Evolutionary conservation across 345 rosid species (phyloP), one percentile per base, ranked within the genome.

Genomic region (Hypericum perforatum): DNA sequence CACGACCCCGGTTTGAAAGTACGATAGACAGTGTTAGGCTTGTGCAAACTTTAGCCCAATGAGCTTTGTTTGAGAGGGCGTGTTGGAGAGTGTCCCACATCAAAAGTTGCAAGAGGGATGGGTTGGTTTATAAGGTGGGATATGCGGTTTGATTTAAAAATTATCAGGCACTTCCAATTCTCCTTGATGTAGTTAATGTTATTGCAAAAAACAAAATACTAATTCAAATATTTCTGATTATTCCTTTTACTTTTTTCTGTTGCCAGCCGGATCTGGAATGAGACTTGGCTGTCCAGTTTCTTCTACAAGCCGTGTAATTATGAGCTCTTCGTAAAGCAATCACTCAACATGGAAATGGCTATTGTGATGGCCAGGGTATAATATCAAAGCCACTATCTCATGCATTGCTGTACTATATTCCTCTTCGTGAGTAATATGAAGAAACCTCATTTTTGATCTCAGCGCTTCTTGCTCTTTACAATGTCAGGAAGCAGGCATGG

Each of bases 311-410:
- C 97, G 11, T 92, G 97, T 67, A 92, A 88, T 66, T 78, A 88
- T 36, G 98, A 92, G 59, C 62, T 92, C 66, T 92, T 92, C 58
- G 98, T 92, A 74, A 92, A 92, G 75, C 98, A 92, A 70, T 81
- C 97, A 12, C 80, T 92, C 66, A 83, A 92, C 65, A 92, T 92
- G 98, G 98, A 92, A 78, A 92, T 92, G 94, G 94, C 91, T 40
- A 83, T 92, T 56, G 77, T 67, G 72, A 83, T 80, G 94, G 98
- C 95, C 68, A 77, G 86, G 95, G 98, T 92, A 85, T 60, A 72
- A 14, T 39, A 11, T 22, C 32, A 22, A 22, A 22, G 62, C 62
- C 74, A 56, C 58, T 16, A 65, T 64, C 45, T 64, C 41, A 9
- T 55, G 45, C 63, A 7, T 44, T 8, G 13, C 14, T 22, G 32